Base-by-base conservation (phyloP, 495 filamentous ascomycete genomes). In the Penicillium riverlandense region DNA sequence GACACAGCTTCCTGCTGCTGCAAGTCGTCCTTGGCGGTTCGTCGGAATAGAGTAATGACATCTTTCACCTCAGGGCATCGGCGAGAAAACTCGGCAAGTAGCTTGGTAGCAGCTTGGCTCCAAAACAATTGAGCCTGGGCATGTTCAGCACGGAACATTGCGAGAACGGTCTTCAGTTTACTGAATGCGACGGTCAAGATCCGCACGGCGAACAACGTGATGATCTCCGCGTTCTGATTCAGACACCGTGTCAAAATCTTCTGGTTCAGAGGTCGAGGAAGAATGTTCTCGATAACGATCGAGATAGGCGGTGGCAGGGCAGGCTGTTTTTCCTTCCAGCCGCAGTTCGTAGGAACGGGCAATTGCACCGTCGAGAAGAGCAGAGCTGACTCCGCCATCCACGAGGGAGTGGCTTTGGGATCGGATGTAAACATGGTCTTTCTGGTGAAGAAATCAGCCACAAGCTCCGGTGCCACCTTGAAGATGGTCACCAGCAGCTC, bases 301-400 rank as follows among this genome's bases (percentile, higher is more conserved):
- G 80, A 80, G 10, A 78, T 75, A 8, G 89, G 85, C 2, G 90
- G 88, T 28, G 90, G 90, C 12, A 84, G 67, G 14, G 59, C 48
- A 2, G 72, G 66, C 37, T 57, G 49, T 36, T 68, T 66, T 6
- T 70, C 64, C 16, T 78, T 76, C 58, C 74, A 80, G 11, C 86
- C 86, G 57, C 87, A 85, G 51, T 75, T 78, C 7, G 66, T 51
- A 11, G 88, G 88, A 36, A 94, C 68, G 10, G 84, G 82, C 15
- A 95, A 59, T 42, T 83, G 74, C 7, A 96, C 76, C 1, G 76
- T 74, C 15, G 84, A 84, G 59, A 92, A 90, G 6, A 99, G 64
- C 42, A 97, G 86, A 0, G 88, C 76, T 3, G 86, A 89, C 57
- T 90, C 96, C 13, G 90, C 90, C 52, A 97, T 83, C 92, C 92